Base-by-base conservation (phyloP, 352 stramenopile species). In the Pythium folliculosum region DNA sequence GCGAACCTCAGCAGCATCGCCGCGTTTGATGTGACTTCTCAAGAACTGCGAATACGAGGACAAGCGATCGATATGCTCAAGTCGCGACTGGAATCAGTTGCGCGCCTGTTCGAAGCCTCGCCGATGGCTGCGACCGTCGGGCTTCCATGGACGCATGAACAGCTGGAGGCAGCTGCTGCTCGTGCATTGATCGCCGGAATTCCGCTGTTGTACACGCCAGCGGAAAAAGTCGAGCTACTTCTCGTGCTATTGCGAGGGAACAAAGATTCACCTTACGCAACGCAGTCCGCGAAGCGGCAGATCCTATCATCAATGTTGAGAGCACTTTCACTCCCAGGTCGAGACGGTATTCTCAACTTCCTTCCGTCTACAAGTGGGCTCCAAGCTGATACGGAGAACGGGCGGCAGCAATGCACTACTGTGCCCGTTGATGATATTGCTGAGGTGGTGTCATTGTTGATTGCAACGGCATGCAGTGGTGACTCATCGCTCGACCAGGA, bases 201-300 rank as follows among this genome's bases (percentile, higher is more conserved):
- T 23, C 78, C 77, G 14, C 73, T 89, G 12, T 38, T 96, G 5
- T 96, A 96, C 62, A 75, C 80, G 12, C 66, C 86, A 16, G 65
- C 61, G n/a, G 77, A 94, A 19, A 91, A 89, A 59, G 53, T 93
- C 14, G 63, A 84, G 25, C 62, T 96, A n/a, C 69, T 95, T 12
- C 73, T 94, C 19, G 67, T 76, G 19, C 67, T 96, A 51, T 66
- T 96, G 44, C 76, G 72, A 8, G 61, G 73, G 14, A 76, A 94
- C 35, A 69, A 75, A 14, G 27, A 72, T 0, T 40, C 37, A 6
- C 52, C 64, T 4, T 86, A 89, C 53, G 38, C 67, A 13, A 38
- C 23, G 10, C 40, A 65, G 1, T 84, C 81, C 35, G 75, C 84
- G 8, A 82, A 75, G 8, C 77, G 78, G 61, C 75, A 89, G 25